Evolutionary conservation across 805 yeast species (phyloP).

Genomic region (Kazachstania kunashirensis): DNA sequence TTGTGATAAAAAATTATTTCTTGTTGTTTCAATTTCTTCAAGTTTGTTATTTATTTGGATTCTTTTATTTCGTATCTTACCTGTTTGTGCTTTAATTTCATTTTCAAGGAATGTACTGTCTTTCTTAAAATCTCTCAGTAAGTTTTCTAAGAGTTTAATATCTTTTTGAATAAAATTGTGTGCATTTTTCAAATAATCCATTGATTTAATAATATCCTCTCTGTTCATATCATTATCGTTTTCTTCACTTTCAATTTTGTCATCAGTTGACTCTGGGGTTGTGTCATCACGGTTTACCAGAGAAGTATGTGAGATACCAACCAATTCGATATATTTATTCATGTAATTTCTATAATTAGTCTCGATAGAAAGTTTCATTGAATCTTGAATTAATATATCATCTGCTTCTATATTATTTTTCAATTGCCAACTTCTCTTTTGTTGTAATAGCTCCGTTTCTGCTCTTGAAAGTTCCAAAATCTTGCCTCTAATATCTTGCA

Average conservation of each 20-base stretch:
- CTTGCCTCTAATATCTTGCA: slow-evolving; percentile 9
- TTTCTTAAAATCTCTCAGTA: slow-evolving; percentile 16
- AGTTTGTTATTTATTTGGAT: slow-evolving; percentile 10
- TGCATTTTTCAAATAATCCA: slow-evolving; percentile 9
- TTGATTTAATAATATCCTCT: slow-evolving; percentile 5
- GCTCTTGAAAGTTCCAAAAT: slow-evolving; percentile 7
- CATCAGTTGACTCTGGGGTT: no score
- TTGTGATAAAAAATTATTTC: slow-evolving; percentile 3
- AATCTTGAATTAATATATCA: not conserved
- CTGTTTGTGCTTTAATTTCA: slow-evolving; percentile 14
- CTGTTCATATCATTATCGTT: not conserved
- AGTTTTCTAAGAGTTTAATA: slow-evolving; percentile 14
- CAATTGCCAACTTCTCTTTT: slow-evolving; percentile 6
- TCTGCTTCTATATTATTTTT: not conserved
- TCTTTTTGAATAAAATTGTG: slow-evolving; percentile 9
- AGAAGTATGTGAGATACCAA: slow-evolving; percentile 19
- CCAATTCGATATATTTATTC: slow-evolving; percentile 19
- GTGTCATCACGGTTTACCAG: no score
- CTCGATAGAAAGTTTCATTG: slow-evolving; percentile 1
- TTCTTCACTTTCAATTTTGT: not conserved
- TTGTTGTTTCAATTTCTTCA: slow-evolving; percentile 6
- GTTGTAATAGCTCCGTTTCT: slow-evolving; percentile 8
- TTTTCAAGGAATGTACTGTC: slow-evolving; percentile 18
- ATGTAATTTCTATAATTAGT: slow-evolving; percentile 14
- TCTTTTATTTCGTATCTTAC: slow-evolving; percentile 11